These are phyloP conservation scores for Halenospora varia DNA, from an alignment of 495 filamentous ascomycete species.

Conservation along the genomic window DNA sequence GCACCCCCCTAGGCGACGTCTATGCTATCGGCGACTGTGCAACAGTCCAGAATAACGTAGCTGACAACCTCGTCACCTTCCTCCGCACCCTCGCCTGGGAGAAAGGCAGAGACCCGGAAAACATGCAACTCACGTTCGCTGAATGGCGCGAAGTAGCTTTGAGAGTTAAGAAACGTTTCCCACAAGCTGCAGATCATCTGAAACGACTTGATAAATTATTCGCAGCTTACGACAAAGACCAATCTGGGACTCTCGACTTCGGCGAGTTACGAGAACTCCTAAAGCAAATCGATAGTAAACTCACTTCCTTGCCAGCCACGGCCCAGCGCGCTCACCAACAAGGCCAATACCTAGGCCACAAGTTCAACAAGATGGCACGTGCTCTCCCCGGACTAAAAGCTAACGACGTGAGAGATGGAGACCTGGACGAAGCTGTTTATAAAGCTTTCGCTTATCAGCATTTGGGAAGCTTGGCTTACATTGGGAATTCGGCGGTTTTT, in stretches of 20 bases:
- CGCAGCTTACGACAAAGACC: conserved; percentile 85
- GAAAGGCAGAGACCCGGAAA: conserved; percentile 81
- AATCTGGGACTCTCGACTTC: conserved; percentile 89
- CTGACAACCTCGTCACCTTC: conserved; percentile 81
- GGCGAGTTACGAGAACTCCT: conserved; percentile 86
- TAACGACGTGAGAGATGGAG: conserved; percentile 83
- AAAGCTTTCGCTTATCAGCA: conserved; percentile 96
- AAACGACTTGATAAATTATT: conserved; percentile 87
- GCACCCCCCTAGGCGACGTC: conserved; percentile 89
- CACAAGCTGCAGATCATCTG: conserved; percentile 88
- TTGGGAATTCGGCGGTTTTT: conserved; percentile 94
- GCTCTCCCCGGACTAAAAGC: conserved; percentile 69
- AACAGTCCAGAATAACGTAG: conserved; percentile 94
- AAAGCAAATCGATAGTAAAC: conserved; percentile 83
- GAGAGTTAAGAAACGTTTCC: conserved; percentile 82
- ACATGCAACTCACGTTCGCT: conserved; percentile 72
- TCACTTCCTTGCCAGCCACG: conserved; percentile 81
- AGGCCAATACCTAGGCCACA: conserved; percentile 86
- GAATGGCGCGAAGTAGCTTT: conserved; percentile 85
- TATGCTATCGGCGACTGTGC: conserved; percentile 97
- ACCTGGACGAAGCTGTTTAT: conserved; percentile 88
- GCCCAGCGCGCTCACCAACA: conserved; percentile 98
- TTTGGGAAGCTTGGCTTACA: conserved; percentile 87
- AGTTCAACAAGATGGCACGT: conserved; percentile 88
- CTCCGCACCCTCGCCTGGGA: conserved; percentile 89